Percentiles rank a stretch among this genome's conserved stretches.
Evolutionary conservation across 768 basidiomycete species (phyloP).

Genomic region (Galerina marginata): DNA sequence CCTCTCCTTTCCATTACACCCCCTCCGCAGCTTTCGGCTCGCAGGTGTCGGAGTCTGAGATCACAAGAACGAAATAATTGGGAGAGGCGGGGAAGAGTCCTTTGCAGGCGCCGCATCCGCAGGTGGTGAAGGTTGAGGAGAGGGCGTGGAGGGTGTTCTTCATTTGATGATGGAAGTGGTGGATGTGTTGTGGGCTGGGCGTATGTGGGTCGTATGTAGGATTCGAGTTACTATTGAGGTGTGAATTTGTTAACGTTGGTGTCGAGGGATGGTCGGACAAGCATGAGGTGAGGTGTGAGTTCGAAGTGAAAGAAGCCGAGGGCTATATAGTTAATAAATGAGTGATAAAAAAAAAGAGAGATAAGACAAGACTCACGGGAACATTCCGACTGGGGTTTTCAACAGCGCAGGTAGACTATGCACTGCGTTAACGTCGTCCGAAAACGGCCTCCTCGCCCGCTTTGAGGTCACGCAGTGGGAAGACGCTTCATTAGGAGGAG

Average conservation of each 20-base stretch:
- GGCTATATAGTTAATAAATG: background rate
- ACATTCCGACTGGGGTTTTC: constrained; percentile 56
- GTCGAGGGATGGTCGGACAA: background rate
- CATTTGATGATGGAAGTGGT: constrained; percentile 68
- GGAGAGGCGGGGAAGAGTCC: constrained; percentile 40
- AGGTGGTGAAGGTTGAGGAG: constrained; percentile 73
- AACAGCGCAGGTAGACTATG: constrained; percentile 78
- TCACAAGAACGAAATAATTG: background rate
- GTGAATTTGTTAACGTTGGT: background rate
- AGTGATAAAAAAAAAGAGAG: background rate
- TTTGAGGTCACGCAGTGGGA: constrained; percentile 75
- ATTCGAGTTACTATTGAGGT: background rate
- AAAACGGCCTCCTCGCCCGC: constrained; percentile 86
- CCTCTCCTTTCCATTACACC: constrained; percentile 23
- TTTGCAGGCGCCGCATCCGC: constrained; percentile 70
- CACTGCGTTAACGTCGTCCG: constrained; percentile 85
- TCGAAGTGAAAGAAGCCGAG: constrained; percentile 3
- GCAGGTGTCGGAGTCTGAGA: background rate
- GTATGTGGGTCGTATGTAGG: background rate
- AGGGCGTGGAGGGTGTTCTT: constrained; percentile 73
- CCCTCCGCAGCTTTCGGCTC: background rate
- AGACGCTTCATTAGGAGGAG: constrained; percentile 56
- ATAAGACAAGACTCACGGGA: constrained; percentile 52
- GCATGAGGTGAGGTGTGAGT: background rate
- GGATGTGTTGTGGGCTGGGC: constrained; percentile 49